A percentile compares a stretch with the other conserved stretches of the same genome.
phyloP scores from a whole-genome alignment of 139 green algal species.

The Coccomyxa sp. region DNA sequence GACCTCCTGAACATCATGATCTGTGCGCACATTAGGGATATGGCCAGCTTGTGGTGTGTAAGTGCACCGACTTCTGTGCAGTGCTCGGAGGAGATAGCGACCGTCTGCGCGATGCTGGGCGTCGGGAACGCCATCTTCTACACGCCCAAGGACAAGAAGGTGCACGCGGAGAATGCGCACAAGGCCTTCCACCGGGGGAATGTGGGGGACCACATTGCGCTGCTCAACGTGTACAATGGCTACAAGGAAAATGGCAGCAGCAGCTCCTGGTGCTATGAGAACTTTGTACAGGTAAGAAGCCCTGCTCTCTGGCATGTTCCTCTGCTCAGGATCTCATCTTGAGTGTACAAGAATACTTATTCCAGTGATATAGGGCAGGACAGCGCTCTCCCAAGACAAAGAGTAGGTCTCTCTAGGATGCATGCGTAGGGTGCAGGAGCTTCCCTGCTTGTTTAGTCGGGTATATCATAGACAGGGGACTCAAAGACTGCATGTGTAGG shows the following conservation, averaged over 20 bases:
- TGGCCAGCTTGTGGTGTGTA: not conserved
- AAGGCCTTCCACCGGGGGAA: conserved; percentile 84
- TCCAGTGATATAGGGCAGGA: too few relatives aligned
- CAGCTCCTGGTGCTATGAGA: conserved; percentile 94
- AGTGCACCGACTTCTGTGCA: conserved; percentile 4
- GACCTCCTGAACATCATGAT: too few relatives aligned
- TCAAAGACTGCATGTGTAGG: too few relatives aligned
- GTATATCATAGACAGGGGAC: too few relatives aligned
- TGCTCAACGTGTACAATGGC: conserved; percentile 79
- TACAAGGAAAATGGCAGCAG: conserved; percentile 91
- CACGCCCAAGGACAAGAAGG: conserved; percentile 91
- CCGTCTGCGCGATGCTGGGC: conserved; percentile 91
- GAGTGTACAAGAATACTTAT: too few relatives aligned
- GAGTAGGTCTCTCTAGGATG: too few relatives aligned
- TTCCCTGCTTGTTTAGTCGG: too few relatives aligned
- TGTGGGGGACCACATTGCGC: conserved; percentile 91
- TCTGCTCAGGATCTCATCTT: too few relatives aligned
- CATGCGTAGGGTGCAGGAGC: too few relatives aligned
- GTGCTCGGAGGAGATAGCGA: conserved; percentile 76
- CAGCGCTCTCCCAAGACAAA: too few relatives aligned
- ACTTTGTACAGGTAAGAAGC: conserved; percentile 95
- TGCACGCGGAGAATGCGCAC: conserved; percentile 91
- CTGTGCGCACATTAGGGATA: too few relatives aligned
- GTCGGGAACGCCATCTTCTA: conserved; percentile 93
- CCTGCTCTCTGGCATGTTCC: too few relatives aligned